A percentile compares a stretch with the other conserved stretches of the same genome.
These are phyloP conservation scores for Centaurea solstitialis DNA, from an alignment of 129 eudicot genomes.

Conservation along the genomic window DNA sequence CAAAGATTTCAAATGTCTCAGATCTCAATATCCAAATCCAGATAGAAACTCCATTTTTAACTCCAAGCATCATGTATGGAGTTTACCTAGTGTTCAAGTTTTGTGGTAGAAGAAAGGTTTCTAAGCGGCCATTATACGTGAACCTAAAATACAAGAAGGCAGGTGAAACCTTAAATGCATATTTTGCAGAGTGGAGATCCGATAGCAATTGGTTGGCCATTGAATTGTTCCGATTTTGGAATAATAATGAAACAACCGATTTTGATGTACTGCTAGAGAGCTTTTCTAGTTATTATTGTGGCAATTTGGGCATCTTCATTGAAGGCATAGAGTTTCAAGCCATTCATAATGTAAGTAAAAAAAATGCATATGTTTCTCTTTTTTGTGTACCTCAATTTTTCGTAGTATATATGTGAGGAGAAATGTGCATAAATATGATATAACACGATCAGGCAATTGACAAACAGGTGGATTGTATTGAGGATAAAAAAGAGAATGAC, in stretches of 20 bases:
- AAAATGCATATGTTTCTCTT: neutral
- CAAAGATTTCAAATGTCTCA: neutral
- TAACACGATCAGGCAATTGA: neutral
- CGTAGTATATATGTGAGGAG: neutral
- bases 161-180: neutral
- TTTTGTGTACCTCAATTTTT: neutral
- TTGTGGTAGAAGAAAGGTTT: neutral
- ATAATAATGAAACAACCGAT: conserved; percentile 9
- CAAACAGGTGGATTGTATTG: neutral
- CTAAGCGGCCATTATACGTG: neutral
- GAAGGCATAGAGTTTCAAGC: conserved; percentile 28
- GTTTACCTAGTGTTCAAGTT: neutral
- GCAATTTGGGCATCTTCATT: conserved; percentile 19
- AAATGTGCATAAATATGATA: neutral
- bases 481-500: neutral
- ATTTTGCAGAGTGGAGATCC: conserved; percentile 17
- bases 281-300: conserved; percentile 27
- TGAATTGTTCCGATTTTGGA: conserved; percentile 26
- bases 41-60: neutral
- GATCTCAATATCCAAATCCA: neutral
- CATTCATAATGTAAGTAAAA: conserved; percentile 12
- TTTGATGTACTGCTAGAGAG: conserved; percentile 22
- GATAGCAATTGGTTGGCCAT: conserved; percentile 23
- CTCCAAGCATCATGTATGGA: neutral
- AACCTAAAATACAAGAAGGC: neutral